Percentiles rank a stretch among this genome's conserved stretches.
Evolutionary conservation across 2,329 filamentous ascomycete genomes (phyloP).

Genomic region (Aspergillus quadricinctus): DNA sequence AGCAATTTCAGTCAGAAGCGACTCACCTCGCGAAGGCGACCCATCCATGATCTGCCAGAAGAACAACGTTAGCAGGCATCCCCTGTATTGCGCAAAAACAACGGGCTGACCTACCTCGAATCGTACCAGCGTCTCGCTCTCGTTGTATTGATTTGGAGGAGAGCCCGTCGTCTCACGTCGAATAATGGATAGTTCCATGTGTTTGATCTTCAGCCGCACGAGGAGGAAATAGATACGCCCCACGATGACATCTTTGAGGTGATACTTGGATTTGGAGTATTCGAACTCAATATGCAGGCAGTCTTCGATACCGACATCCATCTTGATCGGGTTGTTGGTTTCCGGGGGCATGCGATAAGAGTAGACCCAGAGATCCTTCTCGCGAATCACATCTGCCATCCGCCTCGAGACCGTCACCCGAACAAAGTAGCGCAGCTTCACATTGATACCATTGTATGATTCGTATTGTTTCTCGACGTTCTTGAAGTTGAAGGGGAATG

Average conservation of each 20-base stretch:
- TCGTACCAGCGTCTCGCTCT: conserved; percentile 94
- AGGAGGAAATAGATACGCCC: conserved; percentile 97
- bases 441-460: conserved; percentile 99
- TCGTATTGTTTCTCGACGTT: conserved; percentile 99
- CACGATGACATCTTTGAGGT: conserved; percentile 98
- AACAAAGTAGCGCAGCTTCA: conserved; percentile 97
- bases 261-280: conserved; percentile 99
- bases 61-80: conserved; percentile 8
- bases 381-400: conserved; percentile 96
- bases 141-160: conserved; percentile 98
- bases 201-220: conserved; percentile 97
- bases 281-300: conserved; percentile 99
- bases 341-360: conserved; percentile 96
- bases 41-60: conserved; percentile 85
- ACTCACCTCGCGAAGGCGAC: conserved; percentile 84
- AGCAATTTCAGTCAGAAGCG: background rate
- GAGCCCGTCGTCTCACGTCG: conserved; percentile 93
- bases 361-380: conserved; percentile 99
- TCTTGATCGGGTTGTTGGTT: conserved; percentile 98
- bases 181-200: conserved; percentile 99
- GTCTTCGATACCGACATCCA: conserved; percentile 99
- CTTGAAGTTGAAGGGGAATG: conserved; percentile 99
- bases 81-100: background rate
- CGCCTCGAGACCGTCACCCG: conserved; percentile 92
- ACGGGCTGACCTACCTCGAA: conserved; percentile 65